Evolutionary conservation across 2,329 filamentous ascomycete species (phyloP).

Genomic region (Fusarium sacchari): DNA sequence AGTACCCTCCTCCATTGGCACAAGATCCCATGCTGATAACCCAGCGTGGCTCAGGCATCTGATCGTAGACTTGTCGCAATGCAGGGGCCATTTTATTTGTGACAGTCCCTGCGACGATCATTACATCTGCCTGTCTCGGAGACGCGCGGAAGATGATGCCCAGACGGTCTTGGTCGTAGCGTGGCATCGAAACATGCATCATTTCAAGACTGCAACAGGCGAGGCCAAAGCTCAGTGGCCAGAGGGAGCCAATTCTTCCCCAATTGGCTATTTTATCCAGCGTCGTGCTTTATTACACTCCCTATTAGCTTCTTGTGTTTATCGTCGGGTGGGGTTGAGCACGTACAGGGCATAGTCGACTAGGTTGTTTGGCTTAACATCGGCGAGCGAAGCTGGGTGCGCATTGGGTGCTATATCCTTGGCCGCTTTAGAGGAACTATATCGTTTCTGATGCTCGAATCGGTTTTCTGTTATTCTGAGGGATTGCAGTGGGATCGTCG

Average conservation of each 20-base stretch:
- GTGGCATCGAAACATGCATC: constrained; percentile 71
- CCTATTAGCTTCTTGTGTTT: neutral
- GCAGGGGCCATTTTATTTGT: constrained; percentile 76
- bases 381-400: neutral
- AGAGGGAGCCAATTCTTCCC: constrained; percentile 67
- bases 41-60: constrained; percentile 74
- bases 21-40: constrained; percentile 76
- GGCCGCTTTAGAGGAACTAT: neutral
- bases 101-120: constrained; percentile 74
- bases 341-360: constrained; percentile 31
- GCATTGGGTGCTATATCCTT: neutral
- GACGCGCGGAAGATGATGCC: constrained; percentile 75
- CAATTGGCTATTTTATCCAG: constrained; percentile 66
- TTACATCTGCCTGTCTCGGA: constrained; percentile 71
- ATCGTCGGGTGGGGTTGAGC: fast-evolving
- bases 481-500: neutral
- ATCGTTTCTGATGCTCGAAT: neutral
- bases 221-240: constrained; percentile 70
- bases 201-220: constrained; percentile 72
- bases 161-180: constrained; percentile 71
- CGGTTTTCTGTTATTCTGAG: neutral
- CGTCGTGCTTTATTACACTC: constrained; percentile 53
- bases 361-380: constrained; percentile 18
- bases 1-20: constrained; percentile 78
- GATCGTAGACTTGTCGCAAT: constrained; percentile 71